These are phyloP conservation scores for Geotrichum klebahnii DNA, from an alignment of 1,139 yeast species.

Conservation along the genomic window DNA sequence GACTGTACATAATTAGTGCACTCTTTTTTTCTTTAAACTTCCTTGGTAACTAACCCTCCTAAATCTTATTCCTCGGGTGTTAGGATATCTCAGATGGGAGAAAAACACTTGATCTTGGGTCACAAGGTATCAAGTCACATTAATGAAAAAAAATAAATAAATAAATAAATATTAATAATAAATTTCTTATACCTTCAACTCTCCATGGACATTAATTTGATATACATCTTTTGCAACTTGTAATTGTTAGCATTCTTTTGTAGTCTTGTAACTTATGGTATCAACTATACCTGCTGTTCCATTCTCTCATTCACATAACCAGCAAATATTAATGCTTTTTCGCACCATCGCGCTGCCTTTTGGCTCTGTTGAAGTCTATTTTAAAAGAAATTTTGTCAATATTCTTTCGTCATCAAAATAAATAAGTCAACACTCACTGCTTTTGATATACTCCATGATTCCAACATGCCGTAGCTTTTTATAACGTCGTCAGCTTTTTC, in stretches of 20 bases:
- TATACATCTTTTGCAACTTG: slow-evolving; percentile 21
- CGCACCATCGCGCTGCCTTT: slow-evolving; percentile 23
- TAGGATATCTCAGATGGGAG: not conserved
- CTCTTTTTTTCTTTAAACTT: not conserved
- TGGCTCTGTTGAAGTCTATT: slow-evolving; percentile 20
- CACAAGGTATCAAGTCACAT: not conserved
- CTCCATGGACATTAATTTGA: slow-evolving; percentile 22
- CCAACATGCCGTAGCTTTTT: slow-evolving; percentile 24
- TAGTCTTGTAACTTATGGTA: not conserved
- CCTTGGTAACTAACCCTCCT: not conserved
- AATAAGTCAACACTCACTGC: slow-evolving; percentile 15
- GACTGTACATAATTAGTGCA: too few relatives aligned
- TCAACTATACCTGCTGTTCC: slow-evolving; percentile 21
- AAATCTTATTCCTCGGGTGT: not conserved
- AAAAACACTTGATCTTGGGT: not conserved
- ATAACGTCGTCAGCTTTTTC: not conserved
- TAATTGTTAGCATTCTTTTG: not conserved
- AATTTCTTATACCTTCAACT: not conserved
- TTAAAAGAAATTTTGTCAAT: not conserved
- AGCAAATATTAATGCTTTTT: slow-evolving; percentile 22
- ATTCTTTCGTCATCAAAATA: not conserved
- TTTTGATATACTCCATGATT: slow-evolving; percentile 23
- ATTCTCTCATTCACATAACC: slow-evolving; percentile 22
- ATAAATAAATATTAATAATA: not conserved
- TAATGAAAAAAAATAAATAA: not conserved